Percentiles rank a stretch among this genome's conserved stretches.
phyloP scores from a whole-genome alignment of 495 filamentous ascomycete genomes.

The Podospora tetraspora region DNA sequence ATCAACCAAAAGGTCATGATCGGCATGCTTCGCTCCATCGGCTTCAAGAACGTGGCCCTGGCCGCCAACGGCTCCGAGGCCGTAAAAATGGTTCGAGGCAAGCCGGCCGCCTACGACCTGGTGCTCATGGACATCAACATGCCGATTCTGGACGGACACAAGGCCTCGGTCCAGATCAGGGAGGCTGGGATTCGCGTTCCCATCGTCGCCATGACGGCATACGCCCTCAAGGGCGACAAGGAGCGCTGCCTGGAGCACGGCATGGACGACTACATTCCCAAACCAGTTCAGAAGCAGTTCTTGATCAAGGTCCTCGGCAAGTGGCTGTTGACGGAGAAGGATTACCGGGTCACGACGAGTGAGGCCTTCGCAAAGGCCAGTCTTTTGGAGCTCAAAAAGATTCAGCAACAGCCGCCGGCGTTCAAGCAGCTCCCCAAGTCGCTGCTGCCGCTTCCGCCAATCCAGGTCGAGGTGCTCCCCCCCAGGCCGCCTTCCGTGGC shows the following conservation, averaged over 20 bases:
- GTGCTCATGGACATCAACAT: conserved; percentile 54
- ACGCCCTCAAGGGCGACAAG: conserved; percentile 56
- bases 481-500: neutral
- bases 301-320: conserved; percentile 39
- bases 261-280: conserved; percentile 60
- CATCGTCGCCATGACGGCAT: conserved; percentile 61
- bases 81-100: conserved; percentile 46
- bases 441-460: neutral
- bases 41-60: conserved; percentile 49
- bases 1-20: conserved; percentile 62
- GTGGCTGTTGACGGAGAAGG: conserved; percentile 33
- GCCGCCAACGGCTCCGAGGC: conserved; percentile 55
- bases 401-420: neutral
- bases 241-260: conserved; percentile 54
- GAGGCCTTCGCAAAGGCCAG: neutral
- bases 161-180: conserved; percentile 36
- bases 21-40: conserved; percentile 50
- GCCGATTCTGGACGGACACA: conserved; percentile 44
- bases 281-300: conserved; percentile 49
- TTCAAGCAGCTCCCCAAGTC: neutral
- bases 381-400: neutral
- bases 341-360: conserved; percentile 6
- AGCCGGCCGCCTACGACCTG: conserved; percentile 47
- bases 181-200: conserved; percentile 41
- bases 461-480: neutral